phyloP scores from a whole-genome alignment of 75 land plant genomes.

The Pinus tabuliformis region DNA sequence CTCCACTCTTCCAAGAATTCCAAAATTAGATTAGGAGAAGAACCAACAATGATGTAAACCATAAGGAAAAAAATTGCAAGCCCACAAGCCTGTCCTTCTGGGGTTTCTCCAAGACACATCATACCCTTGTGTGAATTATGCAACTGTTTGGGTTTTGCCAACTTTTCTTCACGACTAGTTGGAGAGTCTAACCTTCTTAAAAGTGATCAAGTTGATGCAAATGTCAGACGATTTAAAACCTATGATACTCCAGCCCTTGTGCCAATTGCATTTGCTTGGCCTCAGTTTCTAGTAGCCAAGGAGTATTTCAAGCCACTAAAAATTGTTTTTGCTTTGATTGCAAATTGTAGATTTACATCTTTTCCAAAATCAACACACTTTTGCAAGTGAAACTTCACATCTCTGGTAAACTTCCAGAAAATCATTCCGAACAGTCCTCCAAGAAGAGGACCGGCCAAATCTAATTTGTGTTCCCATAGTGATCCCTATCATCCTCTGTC shows the following conservation, averaged over 20 bases:
- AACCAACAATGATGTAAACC: conserved; percentile 98
- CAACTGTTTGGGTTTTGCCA: conserved; percentile 97
- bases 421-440: conserved; percentile 97
- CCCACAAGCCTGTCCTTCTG: conserved; percentile 99
- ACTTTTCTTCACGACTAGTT: conserved; percentile 98
- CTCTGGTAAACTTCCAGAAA: conserved; percentile 95
- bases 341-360: conserved; percentile 96
- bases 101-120: conserved; percentile 99
- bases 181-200: conserved; percentile 97
- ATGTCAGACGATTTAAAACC: conserved; percentile 98
- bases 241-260: conserved; percentile 98
- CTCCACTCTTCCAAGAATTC: conserved; percentile 99
- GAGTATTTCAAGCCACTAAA: conserved; percentile 99
- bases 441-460: conserved; percentile 99
- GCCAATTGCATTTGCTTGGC: conserved; percentile 98
- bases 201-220: conserved; percentile 95
- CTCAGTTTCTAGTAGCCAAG: conserved; percentile 99
- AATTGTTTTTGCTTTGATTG: conserved; percentile 99
- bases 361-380: conserved; percentile 99
- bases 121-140: conserved; percentile 99
- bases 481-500: conserved; percentile 98
- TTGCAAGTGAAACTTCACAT: conserved; percentile 91
- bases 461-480: conserved; percentile 97
- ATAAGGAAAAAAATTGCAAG: conserved; percentile 93
- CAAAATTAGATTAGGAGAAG: conserved; percentile 94